Evolutionary conservation across 202 grass and related monocot genomes (phyloP), one percentile per base, ranked within the genome.

Genomic region (Zizania palustris): DNA sequence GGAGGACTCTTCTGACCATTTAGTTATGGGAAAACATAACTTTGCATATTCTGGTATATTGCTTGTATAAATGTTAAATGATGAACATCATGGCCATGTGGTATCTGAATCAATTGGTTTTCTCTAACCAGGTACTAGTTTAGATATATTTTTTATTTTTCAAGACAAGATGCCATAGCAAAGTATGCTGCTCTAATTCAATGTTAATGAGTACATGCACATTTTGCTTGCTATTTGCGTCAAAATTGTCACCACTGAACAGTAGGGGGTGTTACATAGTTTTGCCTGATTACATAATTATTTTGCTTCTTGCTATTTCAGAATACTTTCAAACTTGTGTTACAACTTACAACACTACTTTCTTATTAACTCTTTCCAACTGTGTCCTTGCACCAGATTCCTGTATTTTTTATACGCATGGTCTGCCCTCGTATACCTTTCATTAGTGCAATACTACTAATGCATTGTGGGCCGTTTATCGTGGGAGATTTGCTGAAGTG

Each of bases 371-470:
- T 79, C 9, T 73, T 36, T 72, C 18, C 61, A 62, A 45, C 78
- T 62, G 60, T 83, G 45, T 71, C 37, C 1, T 55, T 73, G 80
- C 77, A 85, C 70, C 89, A 99, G 96, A 87, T 99, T 78, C 96
- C 96, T 50, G 92, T 99, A 67, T 99, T 99, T 63, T 95, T 99
- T 46, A 90, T 99, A 73, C 85, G 85, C 74, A 91, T 99, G 85
- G 75, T 92, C 41, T 94, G 89, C 75, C 96, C 96, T 14, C 83
- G 71, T 80, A 90, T 99, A 85, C 80, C 82, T 33, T 86, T 95
- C 19, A 50, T 99, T 15, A 85, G 67, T 71, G 53, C 89, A 72
- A 79, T 99, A 70, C 78, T 99, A 39, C 74, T 66, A 60, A 80
- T 82, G 87, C 89, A 87, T n/a, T 92, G 91, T 83, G 91, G 96